Evolutionary conservation across 2,329 filamentous ascomycete species (phyloP), one percentile per base, ranked within the genome.

Genomic region (Iodosphaeria phyllophila): DNA sequence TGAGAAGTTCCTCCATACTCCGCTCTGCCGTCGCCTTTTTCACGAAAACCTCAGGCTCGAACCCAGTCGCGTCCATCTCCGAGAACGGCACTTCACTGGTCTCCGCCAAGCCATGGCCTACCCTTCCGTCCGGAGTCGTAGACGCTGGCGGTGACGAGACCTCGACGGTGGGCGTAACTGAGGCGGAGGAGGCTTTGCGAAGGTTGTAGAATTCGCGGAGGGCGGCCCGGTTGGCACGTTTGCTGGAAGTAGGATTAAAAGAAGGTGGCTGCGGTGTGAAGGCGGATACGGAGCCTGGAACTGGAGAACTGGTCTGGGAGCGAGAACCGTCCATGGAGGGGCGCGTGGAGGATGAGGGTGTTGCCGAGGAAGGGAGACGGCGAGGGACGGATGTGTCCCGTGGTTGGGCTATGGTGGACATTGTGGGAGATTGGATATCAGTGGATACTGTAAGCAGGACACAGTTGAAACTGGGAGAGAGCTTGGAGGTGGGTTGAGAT

Each of bases 161-260:
- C 40, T 54, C 51, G 23, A 50, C 50, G 15, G 32, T 50, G 10
- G 45, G 61, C 35, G 47, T 42, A 12, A 36, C 38, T 18, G 41
- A 50, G 20, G 47, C 40, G 5, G 50, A 43, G 3, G 58, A 39
- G 12, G 47, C 26, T 7, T 37, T 28, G 10, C 42, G 38, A 24
- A 95, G 64, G 44, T 89, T 89, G 54, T 95, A 95, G 58, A 92
- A 95, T 44, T 93, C 83, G 39, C 89, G 76, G 12, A 95, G 64
- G 5, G 86, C 86, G 28, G 76, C 70, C 35, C 86, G 77, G 52
- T 92, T 92, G 32, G 76, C 54, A 28, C 61, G 58, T 34, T 55
- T 38, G 23, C 38, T 40, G 23, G 39, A 29, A 35, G 40, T 31
- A 36, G 40, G 37, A 35, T 23, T 8, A 25, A 22, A 19, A 26